phyloP scores from a whole-genome alignment of 2,329 filamentous ascomycete species.

The Fusarium sulawesiense region DNA sequence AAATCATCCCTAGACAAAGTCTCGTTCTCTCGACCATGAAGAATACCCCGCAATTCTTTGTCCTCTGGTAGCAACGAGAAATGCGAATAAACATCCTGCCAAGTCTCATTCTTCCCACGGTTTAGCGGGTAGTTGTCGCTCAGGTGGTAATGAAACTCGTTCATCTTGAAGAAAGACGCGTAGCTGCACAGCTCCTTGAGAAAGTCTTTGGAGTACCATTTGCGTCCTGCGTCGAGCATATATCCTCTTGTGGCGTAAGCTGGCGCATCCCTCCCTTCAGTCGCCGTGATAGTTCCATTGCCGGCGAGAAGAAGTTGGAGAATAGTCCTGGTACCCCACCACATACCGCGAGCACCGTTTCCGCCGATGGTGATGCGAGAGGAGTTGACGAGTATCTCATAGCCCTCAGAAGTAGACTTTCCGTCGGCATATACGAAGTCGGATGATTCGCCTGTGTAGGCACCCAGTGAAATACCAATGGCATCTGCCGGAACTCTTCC shows the following conservation, averaged over 20 bases:
- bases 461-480: background rate
- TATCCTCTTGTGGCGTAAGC: conserved; percentile 22
- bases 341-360: conserved; percentile 24
- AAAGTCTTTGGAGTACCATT: conserved; percentile 26
- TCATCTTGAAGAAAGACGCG: conserved; percentile 32
- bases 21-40: conserved; percentile 22
- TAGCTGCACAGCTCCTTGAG: conserved; percentile 23
- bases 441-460: conserved; percentile 7
- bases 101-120: conserved; percentile 26
- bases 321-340: conserved; percentile 24
- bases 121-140: conserved; percentile 29
- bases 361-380: conserved; percentile 16
- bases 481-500: background rate
- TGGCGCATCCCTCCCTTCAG: conserved; percentile 2
- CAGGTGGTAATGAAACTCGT: conserved; percentile 25
- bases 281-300: background rate
- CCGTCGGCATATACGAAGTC: conserved; percentile 11
- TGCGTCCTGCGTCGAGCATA: conserved; percentile 22
- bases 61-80: conserved; percentile 13
- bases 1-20: conserved; percentile 8
- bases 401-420: conserved; percentile 10
- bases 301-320: conserved; percentile 15
- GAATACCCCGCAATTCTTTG: background rate
- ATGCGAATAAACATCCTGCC: conserved; percentile 19
- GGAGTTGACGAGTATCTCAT: conserved; percentile 14